These are phyloP conservation scores for Alternaria ethzedia DNA, from an alignment of 2,329 filamentous ascomycete species.

Conservation along the genomic window DNA sequence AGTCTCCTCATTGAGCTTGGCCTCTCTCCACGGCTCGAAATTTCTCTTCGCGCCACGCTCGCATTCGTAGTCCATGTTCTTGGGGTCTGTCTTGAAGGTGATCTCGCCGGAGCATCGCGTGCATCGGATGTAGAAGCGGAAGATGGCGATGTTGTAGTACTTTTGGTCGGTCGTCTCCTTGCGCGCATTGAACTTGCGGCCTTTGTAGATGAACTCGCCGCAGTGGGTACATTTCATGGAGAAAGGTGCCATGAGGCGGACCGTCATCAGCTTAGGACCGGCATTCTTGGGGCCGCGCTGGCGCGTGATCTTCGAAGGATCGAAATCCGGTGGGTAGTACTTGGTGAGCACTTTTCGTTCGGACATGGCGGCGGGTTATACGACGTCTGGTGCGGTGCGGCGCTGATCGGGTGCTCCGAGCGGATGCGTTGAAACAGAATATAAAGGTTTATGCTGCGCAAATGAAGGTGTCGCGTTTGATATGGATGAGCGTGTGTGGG, in stretches of 20 bases:
- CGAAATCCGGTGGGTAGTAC: conserved; percentile 80
- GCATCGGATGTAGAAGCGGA: conserved; percentile 86
- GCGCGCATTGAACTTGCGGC: conserved; percentile 91
- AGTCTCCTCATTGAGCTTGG: conserved; percentile 73
- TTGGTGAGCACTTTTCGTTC: conserved; percentile 80
- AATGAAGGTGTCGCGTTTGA: neutral
- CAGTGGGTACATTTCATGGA: conserved; percentile 75
- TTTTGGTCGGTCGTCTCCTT: conserved; percentile 92
- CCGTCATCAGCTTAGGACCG: conserved; percentile 82
- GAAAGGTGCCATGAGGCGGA: conserved; percentile 90
- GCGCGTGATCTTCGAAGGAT: conserved; percentile 78
- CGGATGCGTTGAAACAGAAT: neutral
- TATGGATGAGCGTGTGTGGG: neutral
- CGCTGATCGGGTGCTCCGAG: neutral
- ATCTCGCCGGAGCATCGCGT: conserved; percentile 87
- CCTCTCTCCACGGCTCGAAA: conserved; percentile 86
- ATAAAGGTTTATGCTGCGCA: neutral
- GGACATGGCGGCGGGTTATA: conserved; percentile 66
- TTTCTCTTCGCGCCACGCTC: conserved; percentile 88
- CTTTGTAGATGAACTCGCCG: conserved; percentile 88
- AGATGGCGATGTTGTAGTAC: conserved; percentile 87
- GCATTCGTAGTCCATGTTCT: conserved; percentile 87
- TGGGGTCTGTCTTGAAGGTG: conserved; percentile 92
- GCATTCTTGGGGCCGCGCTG: conserved; percentile 71
- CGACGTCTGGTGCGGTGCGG: neutral